phyloP scores from a whole-genome alignment of 768 basidiomycete species.

The Psilocybe tampanensis region DNA sequence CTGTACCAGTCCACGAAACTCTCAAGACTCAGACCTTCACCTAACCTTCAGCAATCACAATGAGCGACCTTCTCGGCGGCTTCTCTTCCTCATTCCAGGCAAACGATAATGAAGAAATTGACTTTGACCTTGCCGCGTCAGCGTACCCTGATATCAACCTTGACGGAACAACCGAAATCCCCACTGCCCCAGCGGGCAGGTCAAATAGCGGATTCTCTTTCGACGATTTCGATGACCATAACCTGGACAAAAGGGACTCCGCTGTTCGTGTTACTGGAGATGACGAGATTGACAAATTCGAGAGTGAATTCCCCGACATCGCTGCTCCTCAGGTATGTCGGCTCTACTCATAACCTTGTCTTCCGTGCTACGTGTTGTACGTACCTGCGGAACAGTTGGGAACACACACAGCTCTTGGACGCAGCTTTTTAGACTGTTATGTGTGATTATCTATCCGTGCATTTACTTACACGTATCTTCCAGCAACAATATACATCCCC shows the following conservation, averaged over 20 bases:
- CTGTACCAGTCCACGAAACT: background rate
- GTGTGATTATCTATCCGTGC: too few species aligned
- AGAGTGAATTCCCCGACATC: conserved; percentile 84
- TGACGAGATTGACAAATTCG: conserved; percentile 85
- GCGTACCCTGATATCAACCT: conserved; percentile 86
- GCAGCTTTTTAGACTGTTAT: background rate
- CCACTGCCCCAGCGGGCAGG: conserved; percentile 32
- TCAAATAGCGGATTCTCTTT: conserved; percentile 59
- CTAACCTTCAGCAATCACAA: background rate
- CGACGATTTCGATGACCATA: conserved; percentile 59
- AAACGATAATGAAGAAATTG: conserved; percentile 57
- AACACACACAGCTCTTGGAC: background rate
- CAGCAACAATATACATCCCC: conserved; percentile 42
- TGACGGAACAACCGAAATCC: conserved; percentile 63
- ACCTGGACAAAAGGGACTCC: conserved; percentile 37
- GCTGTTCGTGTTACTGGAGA: conserved; percentile 82
- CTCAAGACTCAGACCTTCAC: too few species aligned
- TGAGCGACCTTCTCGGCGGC: conserved; percentile 31
- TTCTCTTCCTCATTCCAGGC: conserved; percentile 26
- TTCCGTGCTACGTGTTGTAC: background rate
- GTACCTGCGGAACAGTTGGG: background rate
- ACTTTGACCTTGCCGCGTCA: conserved; percentile 80
- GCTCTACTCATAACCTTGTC: too few species aligned
- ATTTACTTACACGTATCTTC: conserved; percentile 14
- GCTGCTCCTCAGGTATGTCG: conserved; percentile 46